Percentiles rank a stretch among this genome's conserved stretches.
These are phyloP conservation scores for Bipolaris zeicola DNA, from an alignment of 2,329 filamentous ascomycete species.

Conservation along the genomic window DNA sequence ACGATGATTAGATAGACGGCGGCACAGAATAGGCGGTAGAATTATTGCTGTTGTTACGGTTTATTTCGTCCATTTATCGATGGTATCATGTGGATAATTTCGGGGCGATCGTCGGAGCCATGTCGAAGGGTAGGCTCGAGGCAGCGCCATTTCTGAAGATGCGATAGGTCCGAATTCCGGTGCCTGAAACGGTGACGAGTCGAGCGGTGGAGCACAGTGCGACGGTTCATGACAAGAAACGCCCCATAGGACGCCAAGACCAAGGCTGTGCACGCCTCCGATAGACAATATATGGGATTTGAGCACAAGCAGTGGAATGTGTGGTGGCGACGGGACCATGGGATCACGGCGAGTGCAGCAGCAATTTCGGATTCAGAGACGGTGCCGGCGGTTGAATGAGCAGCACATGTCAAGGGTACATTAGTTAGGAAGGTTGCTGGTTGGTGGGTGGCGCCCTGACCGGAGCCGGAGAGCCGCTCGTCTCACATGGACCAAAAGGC, in stretches of 20 bases:
- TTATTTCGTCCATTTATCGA: neutral
- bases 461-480: slow-evolving; percentile 2
- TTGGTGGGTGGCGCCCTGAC: slow-evolving; percentile 10
- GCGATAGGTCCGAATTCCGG: slow-evolving; percentile 36
- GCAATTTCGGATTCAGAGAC: slow-evolving; percentile 14
- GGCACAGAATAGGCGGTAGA: slow-evolving; percentile 4
- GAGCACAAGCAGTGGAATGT: slow-evolving; percentile 6
- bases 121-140: slow-evolving; percentile 16
- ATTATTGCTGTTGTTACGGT: neutral
- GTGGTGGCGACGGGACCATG: slow-evolving; percentile 8
- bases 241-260: slow-evolving; percentile 19
- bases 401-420: neutral
- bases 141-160: slow-evolving; percentile 27
- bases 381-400: slow-evolving; percentile 1
- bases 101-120: slow-evolving; percentile 2
- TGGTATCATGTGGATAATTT: neutral
- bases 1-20: neutral
- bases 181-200: slow-evolving; percentile 36
- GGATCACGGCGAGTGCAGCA: slow-evolving; percentile 13
- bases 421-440: neutral
- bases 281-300: slow-evolving; percentile 10
- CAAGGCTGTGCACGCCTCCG: slow-evolving; percentile 22
- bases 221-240: slow-evolving; percentile 24
- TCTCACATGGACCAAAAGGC: slow-evolving; percentile 1
- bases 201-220: slow-evolving; percentile 14